A percentile compares a stretch with the other conserved stretches of the same genome.
Evolutionary conservation across 306 rosid genomes (phyloP).

Genomic region (Lithocarpus polystachyus): DNA sequence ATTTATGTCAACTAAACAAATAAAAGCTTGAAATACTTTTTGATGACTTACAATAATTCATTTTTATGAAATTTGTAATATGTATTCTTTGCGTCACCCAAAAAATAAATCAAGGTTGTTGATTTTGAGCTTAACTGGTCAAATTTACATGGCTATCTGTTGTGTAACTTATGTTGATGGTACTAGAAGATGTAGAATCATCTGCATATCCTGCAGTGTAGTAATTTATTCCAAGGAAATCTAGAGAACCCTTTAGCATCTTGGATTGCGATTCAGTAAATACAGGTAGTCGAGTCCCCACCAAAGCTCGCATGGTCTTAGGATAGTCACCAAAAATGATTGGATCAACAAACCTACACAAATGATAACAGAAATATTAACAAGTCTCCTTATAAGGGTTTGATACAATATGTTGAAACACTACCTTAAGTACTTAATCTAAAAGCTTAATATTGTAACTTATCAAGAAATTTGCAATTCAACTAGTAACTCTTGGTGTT

Average conservation of each 20-base stretch:
- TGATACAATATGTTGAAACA: neutral
- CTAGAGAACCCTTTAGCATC: conserved; percentile 16
- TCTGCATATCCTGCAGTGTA: conserved; percentile 27
- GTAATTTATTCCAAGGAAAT: conserved; percentile 28
- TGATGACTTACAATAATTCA: too few relatives aligned
- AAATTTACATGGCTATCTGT: conserved; percentile 31
- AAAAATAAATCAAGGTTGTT: too few relatives aligned
- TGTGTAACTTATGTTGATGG: conserved; percentile 15
- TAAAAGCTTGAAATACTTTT: too few relatives aligned
- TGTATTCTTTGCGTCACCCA: too few relatives aligned
- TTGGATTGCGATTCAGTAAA: conserved; percentile 16
- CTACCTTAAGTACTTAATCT: too few relatives aligned
- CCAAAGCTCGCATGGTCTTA: neutral
- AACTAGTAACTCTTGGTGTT: too few relatives aligned
- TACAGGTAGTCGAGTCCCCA: conserved; percentile 22
- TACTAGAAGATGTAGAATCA: neutral
- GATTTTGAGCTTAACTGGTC: too few relatives aligned
- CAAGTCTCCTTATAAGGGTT: neutral
- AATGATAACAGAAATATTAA: neutral
- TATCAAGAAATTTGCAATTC: too few relatives aligned
- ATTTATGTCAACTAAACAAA: too few relatives aligned
- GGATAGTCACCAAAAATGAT: conserved; percentile 26
- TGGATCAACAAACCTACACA: conserved; percentile 20
- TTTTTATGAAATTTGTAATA: too few relatives aligned
- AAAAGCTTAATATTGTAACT: too few relatives aligned